Evolutionary conservation across 192 early-diverging fungal species (phyloP).

Genomic region (Entomortierella parvispora): DNA sequence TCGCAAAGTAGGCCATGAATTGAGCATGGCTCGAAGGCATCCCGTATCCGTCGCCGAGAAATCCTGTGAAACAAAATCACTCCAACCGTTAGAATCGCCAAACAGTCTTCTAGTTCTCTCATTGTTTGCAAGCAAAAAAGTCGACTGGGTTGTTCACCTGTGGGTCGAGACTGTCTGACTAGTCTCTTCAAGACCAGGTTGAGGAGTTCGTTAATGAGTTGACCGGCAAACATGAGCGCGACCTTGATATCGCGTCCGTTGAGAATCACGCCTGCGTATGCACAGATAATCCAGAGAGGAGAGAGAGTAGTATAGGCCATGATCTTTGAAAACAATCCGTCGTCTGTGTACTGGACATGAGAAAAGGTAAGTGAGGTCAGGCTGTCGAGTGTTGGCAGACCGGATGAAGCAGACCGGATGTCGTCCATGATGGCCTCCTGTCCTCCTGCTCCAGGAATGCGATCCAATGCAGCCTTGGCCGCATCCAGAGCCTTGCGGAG

Average conservation of each 20-base stretch:
- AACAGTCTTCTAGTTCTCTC: slow-evolving; percentile 3
- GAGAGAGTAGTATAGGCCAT: slow-evolving; percentile 72
- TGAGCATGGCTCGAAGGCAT: slow-evolving; percentile 89
- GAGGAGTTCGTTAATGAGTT: slow-evolving; percentile 73
- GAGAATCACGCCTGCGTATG: slow-evolving; percentile 72
- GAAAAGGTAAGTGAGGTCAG: slow-evolving; percentile 74
- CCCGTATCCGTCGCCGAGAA: slow-evolving; percentile 79
- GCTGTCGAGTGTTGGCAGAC: slow-evolving; percentile 36
- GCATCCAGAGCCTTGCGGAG: slow-evolving; percentile 7
- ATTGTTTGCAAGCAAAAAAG: neutral
- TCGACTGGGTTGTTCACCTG: slow-evolving; percentile 49
- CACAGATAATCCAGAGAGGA: slow-evolving; percentile 74
- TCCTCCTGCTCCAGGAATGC: neutral
- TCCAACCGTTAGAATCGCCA: too few species aligned
- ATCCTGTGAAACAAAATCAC: slow-evolving; percentile 58
- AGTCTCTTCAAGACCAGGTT: slow-evolving; percentile 70
- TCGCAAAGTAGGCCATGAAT: slow-evolving; percentile 81
- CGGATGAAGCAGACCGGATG: neutral
- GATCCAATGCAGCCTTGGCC: neutral
- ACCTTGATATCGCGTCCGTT: slow-evolving; percentile 68
- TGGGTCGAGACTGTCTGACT: slow-evolving; percentile 72
- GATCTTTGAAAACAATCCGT: slow-evolving; percentile 66
- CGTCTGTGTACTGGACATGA: slow-evolving; percentile 72
- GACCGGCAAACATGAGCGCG: slow-evolving; percentile 72
- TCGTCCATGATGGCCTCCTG: neutral